Evolutionary conservation across 257 asterid species (phyloP).

Genomic region (Solanum phureja): DNA sequence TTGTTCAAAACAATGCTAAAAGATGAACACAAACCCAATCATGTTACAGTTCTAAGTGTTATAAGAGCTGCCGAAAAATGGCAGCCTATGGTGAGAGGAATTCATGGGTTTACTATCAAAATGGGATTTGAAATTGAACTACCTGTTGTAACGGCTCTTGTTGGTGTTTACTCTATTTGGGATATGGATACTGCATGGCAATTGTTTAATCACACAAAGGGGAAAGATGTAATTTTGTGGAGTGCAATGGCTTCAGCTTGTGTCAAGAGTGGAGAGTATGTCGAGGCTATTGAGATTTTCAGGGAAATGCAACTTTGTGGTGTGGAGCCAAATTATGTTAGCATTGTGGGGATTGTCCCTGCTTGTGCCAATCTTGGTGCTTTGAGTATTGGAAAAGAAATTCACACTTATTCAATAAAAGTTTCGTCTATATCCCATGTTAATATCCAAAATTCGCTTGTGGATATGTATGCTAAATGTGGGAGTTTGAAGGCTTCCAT

Average conservation of each 20-base stretch:
- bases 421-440: slow-evolving; percentile 15
- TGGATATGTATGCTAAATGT: slow-evolving; percentile 63
- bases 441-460: slow-evolving; percentile 40
- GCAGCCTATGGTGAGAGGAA: slow-evolving; percentile 13
- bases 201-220: slow-evolving; percentile 25
- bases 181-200: slow-evolving; percentile 33
- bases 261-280: slow-evolving; percentile 33
- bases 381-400: slow-evolving; percentile 45
- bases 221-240: slow-evolving; percentile 55
- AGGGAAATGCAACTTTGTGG: slow-evolving; percentile 37
- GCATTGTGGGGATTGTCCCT: slow-evolving; percentile 46
- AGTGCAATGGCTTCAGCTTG: slow-evolving; percentile 65
- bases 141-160: slow-evolving; percentile 50
- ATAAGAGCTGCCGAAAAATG: slow-evolving; percentile 34
- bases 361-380: slow-evolving; percentile 56
- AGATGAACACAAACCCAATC: slow-evolving; percentile 35
- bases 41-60: slow-evolving; percentile 46
- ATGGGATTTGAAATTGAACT: slow-evolving; percentile 43
- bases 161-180: slow-evolving; percentile 56
- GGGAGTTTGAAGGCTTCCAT: slow-evolving; percentile 34
- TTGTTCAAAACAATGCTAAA: slow-evolving; percentile 56
- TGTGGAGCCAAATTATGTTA: slow-evolving; percentile 47
- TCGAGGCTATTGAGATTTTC: slow-evolving; percentile 38
- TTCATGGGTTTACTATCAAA: slow-evolving; percentile 53
- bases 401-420: slow-evolving; percentile 57